Evolutionary conservation across 192 early-diverging fungal genomes (phyloP).

Genomic region (Linnemannia elongata): DNA sequence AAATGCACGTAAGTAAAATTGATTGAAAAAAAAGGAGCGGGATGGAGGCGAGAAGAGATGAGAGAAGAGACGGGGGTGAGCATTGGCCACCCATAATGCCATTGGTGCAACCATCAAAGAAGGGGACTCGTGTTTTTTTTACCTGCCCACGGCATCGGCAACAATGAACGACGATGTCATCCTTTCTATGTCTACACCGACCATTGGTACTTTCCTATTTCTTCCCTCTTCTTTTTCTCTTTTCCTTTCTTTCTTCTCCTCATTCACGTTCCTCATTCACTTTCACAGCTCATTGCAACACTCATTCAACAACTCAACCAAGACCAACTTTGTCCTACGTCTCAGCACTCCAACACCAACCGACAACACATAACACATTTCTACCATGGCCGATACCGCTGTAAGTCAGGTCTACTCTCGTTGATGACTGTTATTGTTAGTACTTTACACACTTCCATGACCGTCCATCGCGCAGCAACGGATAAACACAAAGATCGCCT

Average conservation of each 20-base stretch:
- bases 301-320: not conserved
- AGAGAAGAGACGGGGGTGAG: slow-evolving; percentile 90
- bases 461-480: too few species aligned
- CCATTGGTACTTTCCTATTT: slow-evolving; percentile 54
- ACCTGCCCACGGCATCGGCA: slow-evolving; percentile 85
- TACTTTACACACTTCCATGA: too few species aligned
- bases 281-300: not conserved
- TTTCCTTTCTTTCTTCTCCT: not conserved
- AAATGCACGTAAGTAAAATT: not conserved
- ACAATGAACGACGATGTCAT: slow-evolving; percentile 74
- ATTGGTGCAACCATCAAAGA: slow-evolving; percentile 81
- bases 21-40: slow-evolving; percentile 92
- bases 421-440: too few species aligned
- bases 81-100: slow-evolving; percentile 90
- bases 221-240: slow-evolving; percentile 55
- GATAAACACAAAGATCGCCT: too few species aligned
- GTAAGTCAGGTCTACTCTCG: not conserved
- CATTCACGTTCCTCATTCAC: slow-evolving; percentile 11
- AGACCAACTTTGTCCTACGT: not conserved
- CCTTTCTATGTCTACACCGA: slow-evolving; percentile 35
- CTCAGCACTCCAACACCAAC: not conserved
- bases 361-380: not conserved
- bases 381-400: not conserved
- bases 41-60: slow-evolving; percentile 87
- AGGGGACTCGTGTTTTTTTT: slow-evolving; percentile 89